Base-by-base conservation (phyloP, 306 rosid genomes). In the Castanospermum australe region DNA sequence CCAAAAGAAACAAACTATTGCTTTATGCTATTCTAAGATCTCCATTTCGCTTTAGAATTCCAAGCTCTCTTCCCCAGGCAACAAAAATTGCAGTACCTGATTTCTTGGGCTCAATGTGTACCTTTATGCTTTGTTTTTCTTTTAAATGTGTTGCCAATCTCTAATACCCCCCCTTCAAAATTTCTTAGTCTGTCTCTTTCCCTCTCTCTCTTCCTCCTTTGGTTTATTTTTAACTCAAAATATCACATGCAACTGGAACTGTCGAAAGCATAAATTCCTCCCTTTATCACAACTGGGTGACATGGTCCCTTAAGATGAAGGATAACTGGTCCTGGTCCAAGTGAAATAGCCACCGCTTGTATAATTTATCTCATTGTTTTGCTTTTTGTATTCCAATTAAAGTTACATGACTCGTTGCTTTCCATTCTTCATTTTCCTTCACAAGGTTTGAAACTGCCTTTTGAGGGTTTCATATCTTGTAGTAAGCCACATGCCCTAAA, bases 21-120 rank as follows among this genome's bases (percentile, higher is more conserved):
- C 99, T 91, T 92, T 95, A 86, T 86, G 86, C 89, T 83, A 86
- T 87, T 85, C 86, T 78, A 81, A 88, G 89, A 92, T 91, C 90
- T 88, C 86, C 81, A 45, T 83, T 64, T 79, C 28, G 75, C 99
- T 90, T 91, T 93, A 87, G 91, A 90, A 92, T 91, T 95, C 97
- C 93, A 92, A 90, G 93, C 97, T 88, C 93, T 63, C 83, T 88
- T 90, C 89, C 97, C 97, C 71, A 92, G 78, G 90, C 82, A 87
- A 72, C 89, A 81, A 90, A 82, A 86, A 75, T 41, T 68, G 68
- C 85, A 83, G 36, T 51, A 59, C 90, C 78, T 73, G 83, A 85
- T 79, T 87, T 89, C 88, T 86, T 84, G 87, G 86, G 84, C 87
- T 82, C 17, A 78, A 73, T 83, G 69, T 73, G 63, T 67, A 63